These are phyloP conservation scores for Fusarium setosum DNA, from an alignment of 2,329 filamentous ascomycete species.

Conservation along the genomic window DNA sequence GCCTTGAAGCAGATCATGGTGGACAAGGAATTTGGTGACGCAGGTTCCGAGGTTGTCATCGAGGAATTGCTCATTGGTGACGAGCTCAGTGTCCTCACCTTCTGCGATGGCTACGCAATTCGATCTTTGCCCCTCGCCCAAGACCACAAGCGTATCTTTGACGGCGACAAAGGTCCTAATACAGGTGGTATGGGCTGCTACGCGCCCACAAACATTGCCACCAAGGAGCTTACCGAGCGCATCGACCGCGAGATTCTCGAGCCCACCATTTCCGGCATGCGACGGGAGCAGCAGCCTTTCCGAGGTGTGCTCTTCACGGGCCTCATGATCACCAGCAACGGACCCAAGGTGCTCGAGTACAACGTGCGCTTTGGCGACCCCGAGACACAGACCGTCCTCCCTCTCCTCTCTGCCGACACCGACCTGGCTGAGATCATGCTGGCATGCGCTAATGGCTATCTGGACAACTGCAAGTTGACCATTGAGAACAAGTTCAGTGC, in stretches of 20 bases:
- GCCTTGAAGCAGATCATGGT: constrained; percentile 93
- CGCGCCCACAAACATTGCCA: constrained; percentile 85
- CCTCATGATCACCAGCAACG: constrained; percentile 88
- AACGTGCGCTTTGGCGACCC: constrained; percentile 92
- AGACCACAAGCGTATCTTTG: constrained; percentile 95
- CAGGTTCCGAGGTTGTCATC: constrained; percentile 92
- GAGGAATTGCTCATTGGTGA: constrained; percentile 94
- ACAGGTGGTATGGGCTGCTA: constrained; percentile 99
- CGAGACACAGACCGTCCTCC: constrained; percentile 85
- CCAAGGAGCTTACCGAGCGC: constrained; percentile 77
- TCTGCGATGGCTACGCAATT: constrained; percentile 90
- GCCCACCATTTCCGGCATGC: constrained; percentile 91
- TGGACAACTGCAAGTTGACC: constrained; percentile 76
- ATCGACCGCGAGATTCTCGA: constrained; percentile 87
- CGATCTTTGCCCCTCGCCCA: constrained; percentile 89
- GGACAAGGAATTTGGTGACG: constrained; percentile 84
- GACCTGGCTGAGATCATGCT: constrained; percentile 90
- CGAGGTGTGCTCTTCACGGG: constrained; percentile 86
- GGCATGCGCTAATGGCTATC: constrained; percentile 79
- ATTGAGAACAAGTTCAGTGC: constrained; percentile 79
- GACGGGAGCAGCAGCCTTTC: constrained; percentile 79
- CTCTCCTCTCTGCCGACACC: constrained; percentile 78
- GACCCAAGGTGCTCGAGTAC: constrained; percentile 87
- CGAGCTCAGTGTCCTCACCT: constrained; percentile 90
- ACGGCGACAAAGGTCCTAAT: constrained; percentile 91